Evolutionary conservation across 2,329 filamentous ascomycete genomes (phyloP).

Genomic region (Sarocladium kiliense): DNA sequence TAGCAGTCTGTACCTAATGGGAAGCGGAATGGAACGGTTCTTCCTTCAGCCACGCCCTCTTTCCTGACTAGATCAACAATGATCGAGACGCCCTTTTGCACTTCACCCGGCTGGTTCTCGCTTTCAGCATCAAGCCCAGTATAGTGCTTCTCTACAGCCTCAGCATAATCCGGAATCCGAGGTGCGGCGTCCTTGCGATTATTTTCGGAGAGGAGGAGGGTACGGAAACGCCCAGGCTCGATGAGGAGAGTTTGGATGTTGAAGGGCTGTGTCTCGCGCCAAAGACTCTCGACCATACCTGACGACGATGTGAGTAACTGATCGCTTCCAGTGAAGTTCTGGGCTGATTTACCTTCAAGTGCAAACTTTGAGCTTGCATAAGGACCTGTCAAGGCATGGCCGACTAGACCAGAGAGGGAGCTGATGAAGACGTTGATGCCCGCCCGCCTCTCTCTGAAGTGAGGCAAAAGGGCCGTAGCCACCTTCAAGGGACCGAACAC

Average conservation of each 20-base stretch:
- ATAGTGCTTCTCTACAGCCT: constrained; percentile 6
- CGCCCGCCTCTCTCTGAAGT: constrained; percentile 10
- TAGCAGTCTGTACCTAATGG: constrained; percentile 21
- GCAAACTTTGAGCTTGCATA: constrained; percentile 13
- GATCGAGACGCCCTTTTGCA: constrained; percentile 14
- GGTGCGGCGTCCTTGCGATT: constrained; percentile 9
- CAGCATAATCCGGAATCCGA: constrained; percentile 10
- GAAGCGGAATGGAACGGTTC: constrained; percentile 16
- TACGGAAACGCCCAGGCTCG: constrained; percentile 2
- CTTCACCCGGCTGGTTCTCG: constrained; percentile 15
- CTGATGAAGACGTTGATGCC: constrained; percentile 13
- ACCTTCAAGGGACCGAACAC: background rate
- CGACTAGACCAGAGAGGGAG: constrained; percentile 11
- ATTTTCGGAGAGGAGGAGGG: background rate
- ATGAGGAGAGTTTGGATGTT: constrained; percentile 11
- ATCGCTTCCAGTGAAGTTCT: background rate
- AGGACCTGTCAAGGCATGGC: constrained; percentile 6
- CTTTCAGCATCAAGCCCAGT: background rate
- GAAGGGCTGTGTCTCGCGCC: constrained; percentile 8
- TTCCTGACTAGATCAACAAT: constrained; percentile 20
- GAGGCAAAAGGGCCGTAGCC: constrained; percentile 5
- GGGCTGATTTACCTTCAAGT: constrained; percentile 8
- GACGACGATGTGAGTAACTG: background rate
- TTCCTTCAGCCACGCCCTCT: constrained; percentile 16
- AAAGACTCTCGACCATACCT: constrained; percentile 13